Evolutionary conservation across 2,329 filamentous ascomycete species (phyloP), one percentile per base, ranked within the genome.

Genomic region (Verticillium alfalfae): DNA sequence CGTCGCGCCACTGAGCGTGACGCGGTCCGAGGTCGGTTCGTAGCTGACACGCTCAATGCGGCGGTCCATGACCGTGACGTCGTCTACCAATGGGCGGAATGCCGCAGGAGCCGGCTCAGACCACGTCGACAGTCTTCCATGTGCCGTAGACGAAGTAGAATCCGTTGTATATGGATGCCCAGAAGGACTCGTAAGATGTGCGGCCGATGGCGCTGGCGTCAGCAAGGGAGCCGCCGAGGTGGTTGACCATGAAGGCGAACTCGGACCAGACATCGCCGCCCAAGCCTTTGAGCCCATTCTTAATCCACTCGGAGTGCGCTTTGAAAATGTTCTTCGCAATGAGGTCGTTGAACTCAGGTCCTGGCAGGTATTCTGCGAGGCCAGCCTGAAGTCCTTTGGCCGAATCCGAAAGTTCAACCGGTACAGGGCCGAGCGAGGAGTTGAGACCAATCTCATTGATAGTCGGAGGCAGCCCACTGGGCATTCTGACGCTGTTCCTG

Each of bases 201-300:
- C 78, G 71, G 34, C 62, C 64, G 13, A 70, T 60, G 4, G 67
- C 61, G 64, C 88, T 83, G 2, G 82, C 85, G 66, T 81, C 80
- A 66, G 86, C 84, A 10, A 81, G 73, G 45, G 73, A 77, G 16
- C 78, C 78, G 15, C 81, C 80, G 13, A 89, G 77, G 38, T 82
- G 80, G 69, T 89, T 85, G 18, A 81, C 80, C 60, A 89, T 75
- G 66, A 87, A 90, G 1, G 79, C 83, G 26, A 85, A 84, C 66
- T 89, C 87, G 15, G 86, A 88, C 80, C 85, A 90, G 58, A 84
- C 76, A 68, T 89, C 87, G 18, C 86, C 80, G 2, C 83, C 84
- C 5, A 76, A 67, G 7, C 76, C 77, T 16, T 68, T 70, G 0
- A 77, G 67, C 1, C 78, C 78, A 34, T 67, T 71, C 22, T 70